These are phyloP conservation scores for Oryza rufipogon DNA, from an alignment of 176 grass and related monocot species.

Conservation along the genomic window DNA sequence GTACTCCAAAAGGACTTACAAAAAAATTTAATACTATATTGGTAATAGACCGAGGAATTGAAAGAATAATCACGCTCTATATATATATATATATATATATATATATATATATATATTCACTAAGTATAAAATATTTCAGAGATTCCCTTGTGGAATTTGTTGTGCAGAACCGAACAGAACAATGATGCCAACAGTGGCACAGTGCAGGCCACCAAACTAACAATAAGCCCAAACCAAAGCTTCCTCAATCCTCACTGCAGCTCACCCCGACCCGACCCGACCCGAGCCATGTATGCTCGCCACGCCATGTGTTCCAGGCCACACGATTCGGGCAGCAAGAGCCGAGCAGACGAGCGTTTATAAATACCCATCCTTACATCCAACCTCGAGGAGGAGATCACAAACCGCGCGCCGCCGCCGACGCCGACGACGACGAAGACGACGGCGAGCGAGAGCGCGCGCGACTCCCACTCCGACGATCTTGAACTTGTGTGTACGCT, in stretches of 20 bases:
- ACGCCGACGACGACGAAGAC: too few relatives aligned
- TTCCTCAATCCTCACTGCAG: not conserved
- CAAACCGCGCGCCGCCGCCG: not conserved
- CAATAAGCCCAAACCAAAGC: not conserved
- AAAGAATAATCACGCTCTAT: not conserved
- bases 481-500: not conserved
- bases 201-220: not conserved
- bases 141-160: not conserved
- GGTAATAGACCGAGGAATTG: too few relatives aligned
- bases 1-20: not conserved
- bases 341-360: not conserved
- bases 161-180: not conserved
- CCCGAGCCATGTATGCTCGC: not conserved
- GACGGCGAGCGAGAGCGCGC: too few relatives aligned
- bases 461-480: not conserved
- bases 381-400: not conserved
- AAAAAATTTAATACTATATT: too few relatives aligned
- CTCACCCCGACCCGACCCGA: not conserved
- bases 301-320: not conserved
- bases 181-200: not conserved
- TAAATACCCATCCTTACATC: conserved; percentile 31
- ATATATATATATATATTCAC: not conserved
- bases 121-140: not conserved
- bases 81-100: too few relatives aligned
- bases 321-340: too few relatives aligned